Conservation (phyloP, 345 rosid genomes). For the Eucalyptus tenuipes region DNA sequence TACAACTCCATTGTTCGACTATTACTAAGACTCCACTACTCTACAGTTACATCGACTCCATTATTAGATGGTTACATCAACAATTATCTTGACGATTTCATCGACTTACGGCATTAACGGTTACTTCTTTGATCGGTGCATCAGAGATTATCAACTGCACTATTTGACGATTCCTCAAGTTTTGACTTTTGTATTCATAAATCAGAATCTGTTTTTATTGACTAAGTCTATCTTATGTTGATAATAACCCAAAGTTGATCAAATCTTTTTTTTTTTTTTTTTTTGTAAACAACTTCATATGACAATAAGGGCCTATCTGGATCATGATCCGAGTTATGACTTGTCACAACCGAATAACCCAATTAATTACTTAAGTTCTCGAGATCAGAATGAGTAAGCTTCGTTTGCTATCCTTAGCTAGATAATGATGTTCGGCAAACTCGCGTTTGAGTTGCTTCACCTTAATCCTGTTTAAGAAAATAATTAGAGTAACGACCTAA, state of each 20-base stretch:
- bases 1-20: background rate
- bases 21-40: background rate
- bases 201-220: background rate
- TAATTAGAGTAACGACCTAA: background rate
- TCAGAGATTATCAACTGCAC: background rate
- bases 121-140: background rate
- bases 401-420: background rate
- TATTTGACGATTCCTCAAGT: background rate
- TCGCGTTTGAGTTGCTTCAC: background rate
- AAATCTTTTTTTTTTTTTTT: background rate
- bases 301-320: background rate
- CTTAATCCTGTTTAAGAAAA: background rate
- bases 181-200: background rate
- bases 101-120: fast-evolving
- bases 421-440: background rate
- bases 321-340: background rate
- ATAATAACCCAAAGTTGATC: background rate
- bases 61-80: background rate
- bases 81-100: background rate
- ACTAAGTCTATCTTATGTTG: background rate
- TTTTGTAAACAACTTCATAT: background rate
- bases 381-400: background rate
- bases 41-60: background rate
- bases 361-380: background rate
- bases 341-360: background rate